Conservation (phyloP, 2,329 filamentous ascomycete genomes). For the Orbilia ellipsospora region DNA sequence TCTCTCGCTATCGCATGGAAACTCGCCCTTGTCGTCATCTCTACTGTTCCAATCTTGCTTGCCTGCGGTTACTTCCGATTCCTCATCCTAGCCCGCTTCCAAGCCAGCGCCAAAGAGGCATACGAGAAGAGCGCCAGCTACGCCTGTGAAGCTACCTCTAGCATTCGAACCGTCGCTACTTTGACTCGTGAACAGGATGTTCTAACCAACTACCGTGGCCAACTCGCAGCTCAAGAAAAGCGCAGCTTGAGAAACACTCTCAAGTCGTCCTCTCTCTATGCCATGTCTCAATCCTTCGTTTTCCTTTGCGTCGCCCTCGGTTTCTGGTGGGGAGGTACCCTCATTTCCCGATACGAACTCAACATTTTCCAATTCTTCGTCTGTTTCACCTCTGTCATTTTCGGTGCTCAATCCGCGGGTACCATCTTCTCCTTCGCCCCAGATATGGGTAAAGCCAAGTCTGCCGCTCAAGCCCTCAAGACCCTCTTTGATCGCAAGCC, state of each 20-base stretch:
- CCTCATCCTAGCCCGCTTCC: conserved; percentile 82
- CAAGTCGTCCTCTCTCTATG: conserved; percentile 82
- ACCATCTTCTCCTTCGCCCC: conserved; percentile 89
- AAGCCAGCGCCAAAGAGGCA: conserved; percentile 79
- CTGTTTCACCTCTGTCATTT: conserved; percentile 87
- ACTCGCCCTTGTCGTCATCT: conserved; percentile 81
- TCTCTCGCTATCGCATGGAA: conserved; percentile 87
- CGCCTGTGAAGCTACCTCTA: conserved; percentile 91
- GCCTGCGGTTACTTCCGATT: conserved; percentile 89
- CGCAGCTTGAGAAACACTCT: conserved; percentile 78
- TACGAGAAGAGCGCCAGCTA: conserved; percentile 85
- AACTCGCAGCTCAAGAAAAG: conserved; percentile 74
- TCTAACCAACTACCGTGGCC: conserved; percentile 74
- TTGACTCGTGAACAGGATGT: conserved; percentile 89
- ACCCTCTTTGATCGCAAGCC: conserved; percentile 85
- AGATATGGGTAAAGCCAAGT: conserved; percentile 91
- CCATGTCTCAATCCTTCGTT: conserved; percentile 82
- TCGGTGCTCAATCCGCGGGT: conserved; percentile 90
- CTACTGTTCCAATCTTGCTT: conserved; percentile 80
- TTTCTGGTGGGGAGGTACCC: conserved; percentile 89
- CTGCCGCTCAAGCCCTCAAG: conserved; percentile 83
- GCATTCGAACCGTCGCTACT: conserved; percentile 91
- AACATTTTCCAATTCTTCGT: conserved; percentile 84
- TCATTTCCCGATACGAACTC: conserved; percentile 74
- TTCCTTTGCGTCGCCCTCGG: conserved; percentile 87